Evolutionary conservation across 345 rosid genomes (phyloP), one percentile per base, ranked within the genome.

Genomic region (Capsella bursapastoris): DNA sequence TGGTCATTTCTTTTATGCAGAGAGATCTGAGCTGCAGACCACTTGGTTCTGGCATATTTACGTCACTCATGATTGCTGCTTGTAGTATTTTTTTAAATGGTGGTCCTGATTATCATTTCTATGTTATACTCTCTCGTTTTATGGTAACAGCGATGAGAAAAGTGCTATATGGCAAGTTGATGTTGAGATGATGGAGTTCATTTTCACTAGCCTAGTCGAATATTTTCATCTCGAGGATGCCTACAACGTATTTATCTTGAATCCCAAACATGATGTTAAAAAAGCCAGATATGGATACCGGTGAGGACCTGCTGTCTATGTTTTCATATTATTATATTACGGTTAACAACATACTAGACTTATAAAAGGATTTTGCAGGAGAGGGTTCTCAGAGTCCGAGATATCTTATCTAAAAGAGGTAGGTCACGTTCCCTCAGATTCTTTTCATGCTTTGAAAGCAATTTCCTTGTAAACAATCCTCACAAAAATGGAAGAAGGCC

Each of bases 341-440:
- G 25, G 38, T n/a, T 14, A 37, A 37, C 11, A 29, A 66, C 13
- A 66, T 59, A n/a, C 73, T 48, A 15, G 73, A 78, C 77, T 78
- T 59, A 71, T 22, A 15, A 27, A 78, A 43, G 44, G 50, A 47
- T 65, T 82, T 80, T 83, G 83, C 88, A 91, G 97, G 95, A 87
- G 96, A 83, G 97, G 98, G 52, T 87, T 94, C 72, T 91, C 97
- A 4, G 91, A 85, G 57, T 86, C 92, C 16, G 97, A 94, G 86
- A 83, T 94, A 81, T 75, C 81, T 80, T 84, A 88, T 70, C 82
- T 94, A 44, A 94, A 89, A 81, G 88, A 91, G 93, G 98, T 90
- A 84, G 14, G 64, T 55, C 27, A 38, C 8, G 27, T 15, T 57
- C 61, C 69, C 69, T 79, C 50, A 43, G 14, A 40, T 67, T 35